Evolutionary conservation across 306 rosid genomes (phyloP), one percentile per base, ranked within the genome.

Genomic region (Casuarina equisetifolia): DNA sequence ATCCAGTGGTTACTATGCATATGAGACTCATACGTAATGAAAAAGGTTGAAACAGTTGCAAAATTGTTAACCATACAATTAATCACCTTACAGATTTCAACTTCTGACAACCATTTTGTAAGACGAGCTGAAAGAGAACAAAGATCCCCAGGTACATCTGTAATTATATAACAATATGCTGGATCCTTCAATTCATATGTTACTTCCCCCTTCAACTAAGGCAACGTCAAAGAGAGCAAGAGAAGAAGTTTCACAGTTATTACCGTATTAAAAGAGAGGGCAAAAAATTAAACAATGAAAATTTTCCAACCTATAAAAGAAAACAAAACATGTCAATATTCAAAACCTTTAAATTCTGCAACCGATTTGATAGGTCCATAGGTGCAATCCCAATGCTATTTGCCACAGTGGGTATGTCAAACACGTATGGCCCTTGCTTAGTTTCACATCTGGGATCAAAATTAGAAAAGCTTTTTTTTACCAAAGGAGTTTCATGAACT

Each of bases 161-260:
- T 64, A 74, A 91, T 83, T 77, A 77, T 86, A 84, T 88, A 95
- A 78, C 96, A 89, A 85, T 77, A 95, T 36, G 97, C 97, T 79
- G 75, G 72, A 85, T 95, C 97, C 92, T 91, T 95, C 84, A 88
- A 74, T 80, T 95, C 97, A 76, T 86, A 92, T 75, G 91, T 89
- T 82, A 95, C 87, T 91, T 95, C 98, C 78, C 93, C 97, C 83
- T 69, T 90, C 79, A 89, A 70, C 98, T 95, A 85, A 76, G 59
- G 79, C 35, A 69, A 75, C 61, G 53, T 67, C 69, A 79, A 35
- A 64, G 39, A 32, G n/a, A 57, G 71, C 45, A 75, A 55, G 62
- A 75, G 69, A 73, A 70, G 68, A 51, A 46, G 72, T 64, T 46
- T 43, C 52, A 67, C 71, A 52, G 69, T 72, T 35, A 78, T 53